Conservation (phyloP, 2,329 filamentous ascomycete genomes). For the Gyromitra esculenta region DNA sequence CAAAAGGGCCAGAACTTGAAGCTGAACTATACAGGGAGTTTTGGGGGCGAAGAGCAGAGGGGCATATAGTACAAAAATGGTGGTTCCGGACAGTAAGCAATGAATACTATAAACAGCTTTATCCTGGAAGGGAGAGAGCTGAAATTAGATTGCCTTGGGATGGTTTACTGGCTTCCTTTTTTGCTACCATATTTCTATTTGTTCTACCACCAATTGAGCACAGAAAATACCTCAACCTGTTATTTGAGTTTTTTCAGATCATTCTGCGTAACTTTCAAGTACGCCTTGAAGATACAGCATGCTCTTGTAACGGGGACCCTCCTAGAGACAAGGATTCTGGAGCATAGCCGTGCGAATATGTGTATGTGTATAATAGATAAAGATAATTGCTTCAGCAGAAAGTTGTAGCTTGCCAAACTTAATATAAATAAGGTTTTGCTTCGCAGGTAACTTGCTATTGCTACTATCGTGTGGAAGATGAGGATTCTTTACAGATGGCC, state of each 20-base stretch:
- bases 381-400: no score
- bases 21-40: not conserved
- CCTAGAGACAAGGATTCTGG: no score
- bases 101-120: not conserved
- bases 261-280: not conserved
- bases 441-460: no score
- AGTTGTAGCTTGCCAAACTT: no score
- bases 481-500: no score
- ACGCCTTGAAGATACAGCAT: not conserved
- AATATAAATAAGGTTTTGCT: no score
- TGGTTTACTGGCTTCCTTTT: not conserved
- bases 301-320: no score
- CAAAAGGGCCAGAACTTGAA: not conserved
- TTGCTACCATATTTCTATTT: not conserved
- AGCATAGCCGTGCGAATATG: no score
- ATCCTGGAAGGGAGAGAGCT: not conserved
- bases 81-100: not conserved
- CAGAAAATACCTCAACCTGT: not conserved
- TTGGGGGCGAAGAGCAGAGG: not conserved
- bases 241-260: not conserved
- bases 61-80: not conserved
- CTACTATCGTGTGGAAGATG: no score
- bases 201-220: not conserved
- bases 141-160: not conserved
- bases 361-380: no score